Evolutionary conservation across 768 basidiomycete genomes (phyloP).

Genomic region (Leucosporidium scottii): DNA sequence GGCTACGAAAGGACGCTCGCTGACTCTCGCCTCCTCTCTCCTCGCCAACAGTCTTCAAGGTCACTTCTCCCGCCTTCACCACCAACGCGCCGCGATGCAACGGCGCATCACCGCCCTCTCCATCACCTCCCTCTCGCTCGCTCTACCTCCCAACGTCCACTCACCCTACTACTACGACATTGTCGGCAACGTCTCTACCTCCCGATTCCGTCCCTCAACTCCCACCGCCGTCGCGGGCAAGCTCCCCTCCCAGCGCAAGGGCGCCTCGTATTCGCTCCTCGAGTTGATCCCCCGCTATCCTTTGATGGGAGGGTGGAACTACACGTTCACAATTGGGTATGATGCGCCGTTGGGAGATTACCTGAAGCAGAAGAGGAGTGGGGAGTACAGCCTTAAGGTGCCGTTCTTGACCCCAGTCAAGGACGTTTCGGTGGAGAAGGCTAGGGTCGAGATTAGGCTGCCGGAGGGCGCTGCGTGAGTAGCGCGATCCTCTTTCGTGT

Average conservation of each 20-base stretch:
- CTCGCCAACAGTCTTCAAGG: constrained; percentile 66
- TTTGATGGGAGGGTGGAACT: constrained; percentile 94
- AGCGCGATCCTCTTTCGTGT: constrained; percentile 28
- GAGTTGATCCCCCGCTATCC: constrained; percentile 88
- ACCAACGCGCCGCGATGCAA: constrained; percentile 69
- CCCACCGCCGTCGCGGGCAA: constrained; percentile 41
- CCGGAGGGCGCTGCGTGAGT: constrained; percentile 9
- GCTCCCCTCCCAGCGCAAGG: background rate
- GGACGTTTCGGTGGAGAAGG: constrained; percentile 72
- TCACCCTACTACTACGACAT: constrained; percentile 83
- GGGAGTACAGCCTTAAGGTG: constrained; percentile 61
- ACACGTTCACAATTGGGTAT: constrained; percentile 87
- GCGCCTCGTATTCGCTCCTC: constrained; percentile 45
- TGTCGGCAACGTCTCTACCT: constrained; percentile 95
- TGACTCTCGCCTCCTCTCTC: constrained; percentile 2
- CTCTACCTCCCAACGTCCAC: constrained; percentile 73
- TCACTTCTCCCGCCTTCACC: constrained; percentile 84
- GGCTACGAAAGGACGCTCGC: background rate
- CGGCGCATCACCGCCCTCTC: constrained; percentile 62
- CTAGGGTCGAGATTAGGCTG: constrained; percentile 54
- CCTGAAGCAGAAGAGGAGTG: constrained; percentile 38
- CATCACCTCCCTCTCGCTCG: constrained; percentile 63
- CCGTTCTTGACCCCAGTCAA: constrained; percentile 78
- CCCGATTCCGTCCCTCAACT: constrained; percentile 61
- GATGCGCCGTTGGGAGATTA: constrained; percentile 49